Conservation (phyloP, 371 early-diverging fungal species). For the Sporodiniella umbellata region DNA sequence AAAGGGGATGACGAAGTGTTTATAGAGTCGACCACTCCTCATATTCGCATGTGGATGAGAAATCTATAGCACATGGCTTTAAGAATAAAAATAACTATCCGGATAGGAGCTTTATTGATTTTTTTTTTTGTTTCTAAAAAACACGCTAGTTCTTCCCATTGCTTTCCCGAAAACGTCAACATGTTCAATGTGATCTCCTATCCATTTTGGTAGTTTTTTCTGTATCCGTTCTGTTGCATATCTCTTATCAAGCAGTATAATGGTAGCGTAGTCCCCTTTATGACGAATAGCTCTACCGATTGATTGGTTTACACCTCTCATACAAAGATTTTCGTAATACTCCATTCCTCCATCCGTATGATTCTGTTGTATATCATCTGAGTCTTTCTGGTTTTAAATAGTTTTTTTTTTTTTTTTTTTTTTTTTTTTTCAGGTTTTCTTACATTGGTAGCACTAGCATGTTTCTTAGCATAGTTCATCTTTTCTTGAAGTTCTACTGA, state of each 20-base stretch:
- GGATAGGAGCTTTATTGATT: not conserved
- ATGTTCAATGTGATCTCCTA: conserved; percentile 48
- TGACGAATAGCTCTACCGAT: conserved; percentile 95
- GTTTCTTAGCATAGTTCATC: conserved; percentile 58
- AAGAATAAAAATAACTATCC: not conserved
- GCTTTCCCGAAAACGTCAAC: conserved; percentile 53
- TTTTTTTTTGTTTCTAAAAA: conserved; percentile 38
- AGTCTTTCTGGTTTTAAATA: not conserved
- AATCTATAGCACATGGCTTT: conserved; percentile 2
- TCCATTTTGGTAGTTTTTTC: conserved; percentile 67
- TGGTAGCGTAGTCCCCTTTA: conserved; percentile 76
- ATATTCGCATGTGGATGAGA: conserved; percentile 39
- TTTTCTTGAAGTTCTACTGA: conserved; percentile 79
- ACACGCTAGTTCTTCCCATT: conserved; percentile 42
- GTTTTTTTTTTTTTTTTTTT: not conserved
- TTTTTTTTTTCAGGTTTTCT: conserved; percentile 1
- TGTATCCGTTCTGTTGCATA: conserved; percentile 51
- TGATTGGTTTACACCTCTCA: conserved; percentile 97
- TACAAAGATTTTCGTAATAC: conserved; percentile 90
- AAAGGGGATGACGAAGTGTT: conserved; percentile 34
- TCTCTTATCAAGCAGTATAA: conserved; percentile 71
- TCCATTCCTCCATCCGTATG: conserved; percentile 60
- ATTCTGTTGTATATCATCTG: not conserved
- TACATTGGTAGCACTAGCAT: conserved; percentile 4
- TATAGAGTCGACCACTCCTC: conserved; percentile 39